phyloP scores from a whole-genome alignment of 2,329 filamentous ascomycete species.

The Aspergillus carbonarius region DNA sequence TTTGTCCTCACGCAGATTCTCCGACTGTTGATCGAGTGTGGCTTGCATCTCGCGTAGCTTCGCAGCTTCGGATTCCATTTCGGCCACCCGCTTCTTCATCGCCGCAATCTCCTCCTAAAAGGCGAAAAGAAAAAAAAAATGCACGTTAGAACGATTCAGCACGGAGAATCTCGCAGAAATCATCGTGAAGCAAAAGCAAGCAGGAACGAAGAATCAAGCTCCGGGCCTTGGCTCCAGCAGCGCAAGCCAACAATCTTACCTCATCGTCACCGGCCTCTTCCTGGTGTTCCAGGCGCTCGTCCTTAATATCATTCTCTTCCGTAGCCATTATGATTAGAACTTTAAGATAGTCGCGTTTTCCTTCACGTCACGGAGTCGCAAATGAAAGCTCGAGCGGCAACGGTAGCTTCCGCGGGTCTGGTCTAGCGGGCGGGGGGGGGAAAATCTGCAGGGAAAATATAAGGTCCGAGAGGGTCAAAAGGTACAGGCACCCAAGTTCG shows the following conservation, averaged over 20 bases:
- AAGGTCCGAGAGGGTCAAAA: conserved; percentile 7
- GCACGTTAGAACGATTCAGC: conserved; percentile 4
- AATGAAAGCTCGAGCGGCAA: conserved; percentile 19
- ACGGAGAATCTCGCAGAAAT: background rate
- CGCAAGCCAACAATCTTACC: conserved; percentile 30
- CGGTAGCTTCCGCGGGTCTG: conserved; percentile 15
- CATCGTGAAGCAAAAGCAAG: background rate
- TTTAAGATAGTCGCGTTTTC: background rate
- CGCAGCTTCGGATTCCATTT: conserved; percentile 87
- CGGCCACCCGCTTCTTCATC: conserved; percentile 82
- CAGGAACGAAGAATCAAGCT: background rate
- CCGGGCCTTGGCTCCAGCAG: background rate
- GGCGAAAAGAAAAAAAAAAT: background rate
- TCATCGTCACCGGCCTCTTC: conserved; percentile 48
- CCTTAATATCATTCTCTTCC: conserved; percentile 38
- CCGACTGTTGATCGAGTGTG: conserved; percentile 77
- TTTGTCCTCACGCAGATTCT: conserved; percentile 84
- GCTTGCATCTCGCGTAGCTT: conserved; percentile 87
- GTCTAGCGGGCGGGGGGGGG: conserved; percentile 15
- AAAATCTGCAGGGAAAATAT: conserved; percentile 18
- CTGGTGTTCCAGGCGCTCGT: conserved; percentile 39
- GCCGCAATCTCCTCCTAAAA: conserved; percentile 73
- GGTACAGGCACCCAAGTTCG: conserved; percentile 1
- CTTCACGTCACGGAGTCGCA: conserved; percentile 6
- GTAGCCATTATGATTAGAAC: conserved; percentile 30